Conservation (phyloP, 768 basidiomycete species). For the Termitomyces sp. region DNA sequence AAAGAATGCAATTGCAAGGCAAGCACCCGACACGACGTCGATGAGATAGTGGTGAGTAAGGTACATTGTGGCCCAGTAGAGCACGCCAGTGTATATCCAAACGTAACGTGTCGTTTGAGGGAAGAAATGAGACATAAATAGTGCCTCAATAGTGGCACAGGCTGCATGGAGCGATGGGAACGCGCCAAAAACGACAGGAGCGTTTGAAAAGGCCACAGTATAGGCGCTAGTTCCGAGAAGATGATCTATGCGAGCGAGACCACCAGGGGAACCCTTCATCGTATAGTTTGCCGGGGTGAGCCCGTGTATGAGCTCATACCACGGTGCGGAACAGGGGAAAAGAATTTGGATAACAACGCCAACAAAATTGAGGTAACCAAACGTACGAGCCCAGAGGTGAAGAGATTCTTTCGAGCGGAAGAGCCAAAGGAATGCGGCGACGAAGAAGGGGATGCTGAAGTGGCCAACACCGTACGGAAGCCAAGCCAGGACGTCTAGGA, state of each 20-base stretch:
- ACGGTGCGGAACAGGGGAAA: constrained; percentile 90
- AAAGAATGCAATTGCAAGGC: constrained; percentile 84
- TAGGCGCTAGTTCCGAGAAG: constrained; percentile 78
- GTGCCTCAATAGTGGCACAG: constrained; percentile 86
- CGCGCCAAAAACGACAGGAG: constrained; percentile 94
- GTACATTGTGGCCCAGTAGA: constrained; percentile 99
- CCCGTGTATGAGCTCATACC: constrained; percentile 98
- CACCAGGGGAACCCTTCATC: constrained; percentile 91
- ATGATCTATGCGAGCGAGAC: constrained; percentile 87
- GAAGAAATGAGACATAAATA: constrained; percentile 96
- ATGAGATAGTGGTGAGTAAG: constrained; percentile 98
- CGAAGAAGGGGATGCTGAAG: constrained; percentile 82
- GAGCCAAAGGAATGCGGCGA: constrained; percentile 85
- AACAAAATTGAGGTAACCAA: constrained; percentile 89
- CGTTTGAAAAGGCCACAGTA: constrained; percentile 74
- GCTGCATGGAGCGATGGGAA: constrained; percentile 94
- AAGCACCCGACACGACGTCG: constrained; percentile 92
- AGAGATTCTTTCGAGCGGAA: constrained; percentile 81
- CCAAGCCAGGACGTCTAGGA: constrained; percentile 94
- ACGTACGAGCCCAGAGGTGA: constrained; percentile 80
- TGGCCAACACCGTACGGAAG: constrained; percentile 95
- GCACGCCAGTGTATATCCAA: constrained; percentile 80
- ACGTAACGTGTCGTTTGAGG: constrained; percentile 61
- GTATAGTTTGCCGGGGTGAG: constrained; percentile 91
- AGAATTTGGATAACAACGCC: constrained; percentile 88